Evolutionary conservation across 2,329 filamentous ascomycete species (phyloP), one percentile per base, ranked within the genome.

Genomic region (Exophiala sideris): DNA sequence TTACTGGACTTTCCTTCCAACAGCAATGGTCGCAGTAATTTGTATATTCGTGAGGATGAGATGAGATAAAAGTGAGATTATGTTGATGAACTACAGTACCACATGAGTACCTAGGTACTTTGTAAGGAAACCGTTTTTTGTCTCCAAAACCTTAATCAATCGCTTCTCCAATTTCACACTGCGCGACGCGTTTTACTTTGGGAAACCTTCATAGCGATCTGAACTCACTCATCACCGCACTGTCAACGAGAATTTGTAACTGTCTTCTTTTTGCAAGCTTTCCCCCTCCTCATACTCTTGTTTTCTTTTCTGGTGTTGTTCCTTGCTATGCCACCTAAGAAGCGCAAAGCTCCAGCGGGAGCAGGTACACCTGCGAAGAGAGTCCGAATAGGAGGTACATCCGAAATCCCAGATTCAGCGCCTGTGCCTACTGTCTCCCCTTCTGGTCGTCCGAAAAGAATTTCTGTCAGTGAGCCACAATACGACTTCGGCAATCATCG

Each of bases 381-480:
- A 39, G 59, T 54, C 48, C 56, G 59, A 16, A 57, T 59, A 16
- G 54, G 48, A 35, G 35, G 39, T n/a, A 45, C 48, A 10, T 46
- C 50, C 21, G 33, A 47, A 9, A 54, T 54, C 29, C 45, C 47
- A 34, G 49, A 59, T 16, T 5, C 24, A 29, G 24, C 24, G 7
- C 33, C 39, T 14, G 21, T 16, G 21, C 24, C 12, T 12, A 21
- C 24, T 29, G 21, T 47, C n/a, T 53, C 55, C 12, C 33, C 53
- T 14, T 20, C 49, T 18, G 58, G 62, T 12, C 50, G 62, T 12
- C 58, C 60, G 16, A 64, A 52, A 50, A 49, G 62, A 48, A 41
- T 44, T 6, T 50, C 58, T 18, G 56, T 54, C 24, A 39, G 50
- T 48, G 45, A 56, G n/a, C 58, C 60, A n/a, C 35, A 55, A 8